Conservation (phyloP, 192 early-diverging fungal genomes). For the Dimargaris cristalligena region DNA sequence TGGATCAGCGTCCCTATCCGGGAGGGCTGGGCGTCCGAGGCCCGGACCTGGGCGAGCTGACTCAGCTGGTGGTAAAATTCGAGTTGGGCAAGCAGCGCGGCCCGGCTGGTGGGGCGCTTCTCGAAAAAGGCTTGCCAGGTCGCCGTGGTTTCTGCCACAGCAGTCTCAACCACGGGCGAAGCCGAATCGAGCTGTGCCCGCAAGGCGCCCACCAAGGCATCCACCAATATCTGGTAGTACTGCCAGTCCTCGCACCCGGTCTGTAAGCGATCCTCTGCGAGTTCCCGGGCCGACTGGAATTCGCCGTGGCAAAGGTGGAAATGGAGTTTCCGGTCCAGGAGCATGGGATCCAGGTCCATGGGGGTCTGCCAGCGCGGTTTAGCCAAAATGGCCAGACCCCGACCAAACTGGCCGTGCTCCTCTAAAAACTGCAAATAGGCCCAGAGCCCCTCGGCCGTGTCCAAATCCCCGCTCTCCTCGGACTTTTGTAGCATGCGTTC, state of each 20-base stretch:
- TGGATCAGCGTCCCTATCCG: too few relatives aligned
- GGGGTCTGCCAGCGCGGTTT: slow-evolving; percentile 39
- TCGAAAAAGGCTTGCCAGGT: neutral
- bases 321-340: slow-evolving; percentile 35
- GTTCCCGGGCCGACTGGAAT: slow-evolving; percentile 27
- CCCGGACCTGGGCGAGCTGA: neutral
- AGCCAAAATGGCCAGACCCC: slow-evolving; percentile 41
- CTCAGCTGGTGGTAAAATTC: neutral
- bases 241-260: slow-evolving; percentile 25
- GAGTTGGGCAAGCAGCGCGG: neutral
- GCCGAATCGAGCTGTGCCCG: too few relatives aligned
- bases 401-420: slow-evolving; percentile 44
- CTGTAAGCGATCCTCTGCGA: slow-evolving; percentile 24
- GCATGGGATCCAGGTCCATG: slow-evolving; percentile 58
- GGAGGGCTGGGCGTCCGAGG: neutral
- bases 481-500: slow-evolving; percentile 75
- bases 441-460: slow-evolving; percentile 59
- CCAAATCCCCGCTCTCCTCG: slow-evolving; percentile 41
- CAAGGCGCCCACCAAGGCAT: slow-evolving; percentile 12
- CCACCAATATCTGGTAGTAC: slow-evolving; percentile 23
- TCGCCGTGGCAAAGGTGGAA: slow-evolving; percentile 31
- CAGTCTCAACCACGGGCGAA: neutral
- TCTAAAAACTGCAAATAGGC: slow-evolving; percentile 58
- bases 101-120: neutral
- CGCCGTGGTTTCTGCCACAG: neutral